A percentile compares a stretch with the other conserved stretches of the same genome.
Evolutionary conservation across 495 filamentous ascomycete species (phyloP).

Genomic region (Penicillium cinerascens): DNA sequence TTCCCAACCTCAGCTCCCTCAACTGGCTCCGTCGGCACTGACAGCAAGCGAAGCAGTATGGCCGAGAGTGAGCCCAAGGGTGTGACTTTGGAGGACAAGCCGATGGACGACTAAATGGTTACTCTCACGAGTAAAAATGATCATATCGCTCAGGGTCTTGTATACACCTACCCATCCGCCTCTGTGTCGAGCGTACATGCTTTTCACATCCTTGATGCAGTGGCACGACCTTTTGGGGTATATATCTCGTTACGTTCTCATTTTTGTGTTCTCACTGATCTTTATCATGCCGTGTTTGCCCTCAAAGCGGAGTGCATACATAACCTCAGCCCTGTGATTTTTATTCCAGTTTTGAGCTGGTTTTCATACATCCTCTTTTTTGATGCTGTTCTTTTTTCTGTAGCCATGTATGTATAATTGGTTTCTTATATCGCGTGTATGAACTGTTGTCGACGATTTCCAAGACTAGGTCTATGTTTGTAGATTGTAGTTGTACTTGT

Average conservation of each 20-base stretch:
- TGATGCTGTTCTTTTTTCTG: background rate
- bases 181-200: background rate
- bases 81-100: slow-evolving; percentile 76
- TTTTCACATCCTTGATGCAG: background rate
- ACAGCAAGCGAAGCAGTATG: slow-evolving; percentile 47
- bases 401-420: slow-evolving; percentile 3
- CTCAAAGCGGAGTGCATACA: background rate
- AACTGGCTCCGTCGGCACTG: slow-evolving; percentile 31
- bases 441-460: background rate
- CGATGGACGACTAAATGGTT: slow-evolving; percentile 69
- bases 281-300: background rate
- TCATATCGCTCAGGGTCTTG: slow-evolving; percentile 4
- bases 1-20: slow-evolving; percentile 29
- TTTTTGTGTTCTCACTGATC: background rate
- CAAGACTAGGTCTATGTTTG: background rate
- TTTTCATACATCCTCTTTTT: background rate
- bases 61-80: slow-evolving; percentile 53
- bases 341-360: background rate
- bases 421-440: background rate
- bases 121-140: background rate
- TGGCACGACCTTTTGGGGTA: background rate
- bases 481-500: background rate
- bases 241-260: background rate
- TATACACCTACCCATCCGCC: slow-evolving; percentile 5
- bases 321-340: background rate